phyloP scores from a whole-genome alignment of 805 yeast species.

The Pichia phayaonensis region DNA sequence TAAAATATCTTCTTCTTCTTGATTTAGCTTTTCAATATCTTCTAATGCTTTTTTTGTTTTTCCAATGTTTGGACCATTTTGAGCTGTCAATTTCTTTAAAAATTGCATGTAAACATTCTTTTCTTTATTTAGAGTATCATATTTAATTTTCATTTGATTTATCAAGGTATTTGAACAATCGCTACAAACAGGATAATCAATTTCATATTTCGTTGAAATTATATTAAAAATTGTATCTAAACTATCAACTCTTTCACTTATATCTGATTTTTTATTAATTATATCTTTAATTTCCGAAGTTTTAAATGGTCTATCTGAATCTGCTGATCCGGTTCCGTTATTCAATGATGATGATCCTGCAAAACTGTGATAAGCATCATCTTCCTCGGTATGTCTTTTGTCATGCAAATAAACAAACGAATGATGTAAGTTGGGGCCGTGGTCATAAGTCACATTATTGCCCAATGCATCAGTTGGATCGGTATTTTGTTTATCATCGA shows the following conservation, averaged over 20 bases:
- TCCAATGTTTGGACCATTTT: conserved; percentile 35
- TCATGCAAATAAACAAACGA: conserved; percentile 14
- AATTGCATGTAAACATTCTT: conserved; percentile 73
- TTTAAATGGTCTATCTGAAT: conserved; percentile 3
- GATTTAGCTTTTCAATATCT: conserved; percentile 40
- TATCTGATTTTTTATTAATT: conserved; percentile 21
- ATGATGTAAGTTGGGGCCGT: background rate
- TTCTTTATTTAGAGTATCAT: conserved; percentile 67
- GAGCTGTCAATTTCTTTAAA: conserved; percentile 57
- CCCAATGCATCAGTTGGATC: background rate
- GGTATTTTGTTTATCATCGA: background rate
- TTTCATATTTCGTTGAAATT: conserved; percentile 66
- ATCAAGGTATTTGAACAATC: conserved; percentile 72
- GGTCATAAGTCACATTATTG: background rate
- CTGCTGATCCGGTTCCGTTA: background rate
- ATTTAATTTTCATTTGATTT: conserved; percentile 56
- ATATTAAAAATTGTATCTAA: conserved; percentile 63
- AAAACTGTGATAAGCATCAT: background rate
- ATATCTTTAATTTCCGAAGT: conserved; percentile 10
- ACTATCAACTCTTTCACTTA: conserved; percentile 34
- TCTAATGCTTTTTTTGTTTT: conserved; percentile 39
- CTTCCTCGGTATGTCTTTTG: conserved; percentile 3
- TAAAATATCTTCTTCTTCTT: conserved; percentile 31
- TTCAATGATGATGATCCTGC: background rate
- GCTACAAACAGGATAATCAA: conserved; percentile 80